These are phyloP conservation scores for Pharnaceum exiguum DNA, from an alignment of 148 eudicot genomes.

Conservation along the genomic window DNA sequence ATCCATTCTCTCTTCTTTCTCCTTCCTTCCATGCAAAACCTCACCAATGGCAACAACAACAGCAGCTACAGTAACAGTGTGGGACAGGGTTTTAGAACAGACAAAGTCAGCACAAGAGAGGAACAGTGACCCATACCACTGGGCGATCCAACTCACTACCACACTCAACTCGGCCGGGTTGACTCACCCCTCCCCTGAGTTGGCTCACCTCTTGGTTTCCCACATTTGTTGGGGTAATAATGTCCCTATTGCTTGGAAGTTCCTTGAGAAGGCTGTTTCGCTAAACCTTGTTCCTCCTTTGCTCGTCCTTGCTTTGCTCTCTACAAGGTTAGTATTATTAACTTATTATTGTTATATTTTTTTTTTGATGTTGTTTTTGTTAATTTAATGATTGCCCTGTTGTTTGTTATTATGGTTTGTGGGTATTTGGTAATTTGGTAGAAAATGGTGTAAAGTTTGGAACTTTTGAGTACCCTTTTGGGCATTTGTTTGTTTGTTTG, in stretches of 20 bases:
- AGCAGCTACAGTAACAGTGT: conserved; percentile 16
- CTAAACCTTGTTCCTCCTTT: conserved; percentile 44
- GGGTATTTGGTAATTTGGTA: no score
- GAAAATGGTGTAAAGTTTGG: no score
- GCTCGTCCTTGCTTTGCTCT: conserved; percentile 53
- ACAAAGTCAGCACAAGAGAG: conserved; percentile 49
- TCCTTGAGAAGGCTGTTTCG: conserved; percentile 53
- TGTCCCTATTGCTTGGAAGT: conserved; percentile 62
- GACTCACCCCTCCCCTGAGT: conserved; percentile 42
- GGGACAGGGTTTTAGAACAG: conserved; percentile 41
- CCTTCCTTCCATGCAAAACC: not conserved
- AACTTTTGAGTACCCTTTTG: no score
- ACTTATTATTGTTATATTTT: not conserved
- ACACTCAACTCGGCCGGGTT: conserved; percentile 48
- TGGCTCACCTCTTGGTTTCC: conserved; percentile 44
- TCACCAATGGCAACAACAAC: not conserved
- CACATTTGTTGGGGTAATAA: conserved; percentile 53
- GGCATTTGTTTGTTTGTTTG: no score
- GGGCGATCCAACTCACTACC: conserved; percentile 63
- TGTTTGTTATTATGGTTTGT: conserved; percentile 16
- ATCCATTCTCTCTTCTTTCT: no score
- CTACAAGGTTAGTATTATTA: conserved; percentile 30
- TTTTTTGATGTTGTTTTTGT: conserved; percentile 1
- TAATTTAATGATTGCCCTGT: not conserved
- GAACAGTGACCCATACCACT: conserved; percentile 43